Evolutionary conservation across 2,329 filamentous ascomycete genomes (phyloP), one percentile per base, ranked within the genome.

Genomic region (Pseudocercospora cruenta): DNA sequence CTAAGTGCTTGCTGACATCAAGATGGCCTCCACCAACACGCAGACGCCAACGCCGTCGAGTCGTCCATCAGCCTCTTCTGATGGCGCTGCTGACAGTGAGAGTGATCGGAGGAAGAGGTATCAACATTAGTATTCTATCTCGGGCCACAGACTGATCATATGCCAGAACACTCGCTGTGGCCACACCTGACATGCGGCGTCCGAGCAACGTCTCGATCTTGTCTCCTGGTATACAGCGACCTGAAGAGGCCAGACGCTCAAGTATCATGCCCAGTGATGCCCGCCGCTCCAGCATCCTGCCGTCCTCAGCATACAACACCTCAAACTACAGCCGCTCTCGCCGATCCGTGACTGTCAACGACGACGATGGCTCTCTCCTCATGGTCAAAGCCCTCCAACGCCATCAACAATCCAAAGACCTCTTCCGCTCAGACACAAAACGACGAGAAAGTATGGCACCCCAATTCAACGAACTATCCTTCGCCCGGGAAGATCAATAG

Each of bases 401-500:
- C 22, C 60, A 67, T 7, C 61, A 64, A 7, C 57, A 63, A 60
- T 61, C 58, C 28, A 64, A 62, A 36, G 65, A 67, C n/a, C 39
- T 63, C 1, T 67, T 67, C 26, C 57, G 65, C 22, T 64, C 57
- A 2, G 61, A 61, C 22, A 64, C 60, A 16, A 64, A 67, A 58
- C 24, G 65, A n/a, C 58, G 61, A 33, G 65, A 67, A 43, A 54
- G 21, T 16, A 49, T 28, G 21, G 58, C 45, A 51, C 58, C 58
- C 1, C 58, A 47, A 26, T 58, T 58, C 55, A 58, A 58, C 55
- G 55, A 58, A 19, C 16, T 58, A 9, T 55, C 24, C 21, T 62
- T 62, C 33, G 31, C 60, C 26, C 22, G 31, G 31, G 24, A 62
- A 36, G 55, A 58, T 58, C 55, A 58, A 39, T 58, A 58, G 55